phyloP scores from a whole-genome alignment of 1,139 yeast species.

The Saccharomycopsis crataegensis region DNA sequence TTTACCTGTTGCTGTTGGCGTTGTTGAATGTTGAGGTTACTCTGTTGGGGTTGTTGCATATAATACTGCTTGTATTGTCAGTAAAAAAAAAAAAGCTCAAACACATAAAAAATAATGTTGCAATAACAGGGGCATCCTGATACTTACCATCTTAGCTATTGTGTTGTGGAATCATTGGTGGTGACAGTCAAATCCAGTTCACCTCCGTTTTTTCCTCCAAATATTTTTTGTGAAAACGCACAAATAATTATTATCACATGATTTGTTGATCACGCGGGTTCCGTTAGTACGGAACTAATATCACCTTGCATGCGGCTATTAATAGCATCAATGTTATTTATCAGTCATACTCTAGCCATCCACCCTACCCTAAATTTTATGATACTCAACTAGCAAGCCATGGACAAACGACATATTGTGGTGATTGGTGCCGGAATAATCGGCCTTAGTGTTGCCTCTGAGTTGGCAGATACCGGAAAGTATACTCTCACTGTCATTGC shows the following conservation, averaged over 20 bases:
- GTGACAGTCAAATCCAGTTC: no score
- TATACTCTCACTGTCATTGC: constrained; percentile 44
- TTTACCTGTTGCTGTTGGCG: constrained; percentile 4
- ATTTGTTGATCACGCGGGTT: no score
- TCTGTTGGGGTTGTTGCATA: constrained; percentile 10
- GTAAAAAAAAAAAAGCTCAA: no score
- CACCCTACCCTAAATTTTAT: no score
- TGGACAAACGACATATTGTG: constrained; percentile 1
- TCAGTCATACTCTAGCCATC: no score
- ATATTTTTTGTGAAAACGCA: neutral
- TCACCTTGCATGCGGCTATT: no score
- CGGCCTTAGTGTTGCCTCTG: constrained; percentile 53
- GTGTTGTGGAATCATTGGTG: no score
- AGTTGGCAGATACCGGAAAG: constrained; percentile 31
- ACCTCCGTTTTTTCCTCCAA: neutral
- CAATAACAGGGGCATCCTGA: no score
- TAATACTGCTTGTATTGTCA: constrained; percentile 3
- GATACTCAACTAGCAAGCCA: neutral
- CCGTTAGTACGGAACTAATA: no score
- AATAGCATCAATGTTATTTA: no score
- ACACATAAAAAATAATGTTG: no score
- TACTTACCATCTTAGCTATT: no score
- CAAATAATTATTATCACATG: neutral
- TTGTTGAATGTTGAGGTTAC: constrained; percentile 7
- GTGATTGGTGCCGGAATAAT: constrained; percentile 49